Evolutionary conservation across 2,329 filamentous ascomycete species (phyloP), one percentile per base, ranked within the genome.

Genomic region (Annulohypoxylon truncatum): DNA sequence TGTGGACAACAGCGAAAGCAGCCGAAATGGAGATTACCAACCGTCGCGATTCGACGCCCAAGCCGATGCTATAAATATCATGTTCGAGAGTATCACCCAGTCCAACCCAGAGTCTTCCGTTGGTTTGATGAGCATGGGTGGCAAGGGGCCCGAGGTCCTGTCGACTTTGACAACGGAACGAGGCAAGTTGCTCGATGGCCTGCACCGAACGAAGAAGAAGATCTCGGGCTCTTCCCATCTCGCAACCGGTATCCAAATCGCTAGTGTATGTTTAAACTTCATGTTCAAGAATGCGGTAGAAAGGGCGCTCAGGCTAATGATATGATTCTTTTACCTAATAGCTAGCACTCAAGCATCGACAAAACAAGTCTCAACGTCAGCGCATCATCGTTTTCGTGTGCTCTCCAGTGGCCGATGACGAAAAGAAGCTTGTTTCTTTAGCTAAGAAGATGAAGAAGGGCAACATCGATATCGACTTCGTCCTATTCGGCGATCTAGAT

Each of bases 381-480:
- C 92, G 96, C 72, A 97, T 99, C 85, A 92, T 99, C 81, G 94
- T 96, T 66, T 97, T 99, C 80, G 91, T 94, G 69, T 99, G 96
- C 86, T 97, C 94, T 42, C 92, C 94, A 26, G 90, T 98, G 76
- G 87, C 90, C 67, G 96, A 99, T 77, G 91, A 93, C 70, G 92
- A 97, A 80, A 96, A 96, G 82, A 89, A 91, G 57, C 88, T 99
- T 53, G 87, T 94, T 68, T 92, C 93, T 77, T 87, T 99, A 28
- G 94, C 96, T 46, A 97, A 96, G 84, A 96, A 96, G 83, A 96
- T 98, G 94, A 98, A 98, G 89, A 99, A 99, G 87, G 92, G 91
- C 80, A 95, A 92, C 76, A 92, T 97, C 66, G 92, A 90, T 67
- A 92, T 99, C 77, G 96, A 99, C 80, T 95, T 99, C 76, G 88